Base-by-base conservation (phyloP, 2,329 filamentous ascomycete genomes). In the Ophiostoma pallidulum region DNA sequence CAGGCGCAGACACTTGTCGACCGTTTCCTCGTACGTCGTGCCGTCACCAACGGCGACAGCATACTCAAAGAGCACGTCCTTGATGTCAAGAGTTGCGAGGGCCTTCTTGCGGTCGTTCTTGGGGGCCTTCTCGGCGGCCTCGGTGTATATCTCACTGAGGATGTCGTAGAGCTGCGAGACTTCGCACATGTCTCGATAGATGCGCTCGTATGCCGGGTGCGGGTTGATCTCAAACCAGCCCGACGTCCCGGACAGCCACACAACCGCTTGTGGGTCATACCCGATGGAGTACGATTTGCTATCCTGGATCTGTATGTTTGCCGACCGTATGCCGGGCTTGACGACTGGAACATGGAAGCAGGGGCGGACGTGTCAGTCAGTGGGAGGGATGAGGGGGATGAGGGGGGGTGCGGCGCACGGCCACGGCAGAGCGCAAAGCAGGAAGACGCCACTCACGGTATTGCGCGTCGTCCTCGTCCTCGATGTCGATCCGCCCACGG, bases 181-280 rank as follows among this genome's bases (percentile, higher is more conserved):
- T 59, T 84, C 72, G 44, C 74, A 70, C 70, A 84, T 84, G 41
- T 72, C 67, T 26, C 72, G 63, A 61, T 75, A 81, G 24, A 77
- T 76, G 6, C 63, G 56, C 43, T 66, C 64, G 60, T 86, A 89
- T 3, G 64, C 61, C 9, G 66, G 58, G n/a, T 74, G 67, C 1
- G 84, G 82, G 28, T 67, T 67, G 36, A 88, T 72, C 57, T 82
- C 75, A 59, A 78, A 86, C 81, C 82, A 87, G 38, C 82, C 83
- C 12, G 79, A 74, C 46, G 68, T 61, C 32, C 80, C 80, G 26
- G 72, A 68, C 1, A 82, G 78, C 84, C 84, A 88, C 26, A 85
- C 66, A n/a, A 75, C 68, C 4, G 76, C 70, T 16, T 70, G 67
- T 0, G 71, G 71, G 43, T 75, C 72, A 13, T 67, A 64, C 40